A percentile compares a stretch with the other conserved stretches of the same genome.
Conservation (phyloP, 306 rosid species). For the Pueraria montana region DNA sequence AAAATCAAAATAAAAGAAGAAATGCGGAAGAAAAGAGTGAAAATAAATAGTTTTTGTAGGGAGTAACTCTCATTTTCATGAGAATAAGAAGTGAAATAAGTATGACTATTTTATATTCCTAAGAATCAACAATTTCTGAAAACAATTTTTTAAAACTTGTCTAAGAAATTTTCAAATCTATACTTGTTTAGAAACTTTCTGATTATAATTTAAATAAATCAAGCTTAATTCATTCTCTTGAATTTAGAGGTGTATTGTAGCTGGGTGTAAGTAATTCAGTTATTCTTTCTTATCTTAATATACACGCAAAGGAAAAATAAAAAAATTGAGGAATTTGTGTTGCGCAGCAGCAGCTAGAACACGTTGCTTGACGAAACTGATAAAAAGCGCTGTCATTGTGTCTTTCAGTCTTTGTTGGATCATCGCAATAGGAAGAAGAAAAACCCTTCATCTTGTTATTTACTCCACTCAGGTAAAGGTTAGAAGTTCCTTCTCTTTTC, state of each 20-base stretch:
- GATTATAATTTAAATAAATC: too few relatives aligned
- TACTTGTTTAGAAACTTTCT: too few relatives aligned
- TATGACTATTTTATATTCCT: too few relatives aligned
- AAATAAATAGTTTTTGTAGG: too few relatives aligned
- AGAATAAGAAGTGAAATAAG: too few relatives aligned
- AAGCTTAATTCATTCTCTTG: too few relatives aligned
- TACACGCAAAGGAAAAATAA: not conserved
- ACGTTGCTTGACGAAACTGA: constrained; percentile 39
- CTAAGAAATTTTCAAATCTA: too few relatives aligned
- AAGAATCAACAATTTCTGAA: too few relatives aligned
- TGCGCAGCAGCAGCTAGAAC: not conserved
- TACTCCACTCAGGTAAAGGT: constrained; percentile 44
- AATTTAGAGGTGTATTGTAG: not conserved
- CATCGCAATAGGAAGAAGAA: constrained; percentile 12
- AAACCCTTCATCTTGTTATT: not conserved
- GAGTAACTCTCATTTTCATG: too few relatives aligned
- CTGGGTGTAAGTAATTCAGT: not conserved
- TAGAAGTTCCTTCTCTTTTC: not conserved
- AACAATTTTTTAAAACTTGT: too few relatives aligned
- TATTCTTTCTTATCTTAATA: not conserved
- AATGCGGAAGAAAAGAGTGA: too few relatives aligned
- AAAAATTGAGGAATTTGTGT: not conserved
- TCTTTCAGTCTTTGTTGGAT: not conserved
- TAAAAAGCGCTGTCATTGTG: constrained; percentile 1
- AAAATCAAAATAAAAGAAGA: too few relatives aligned